Evolutionary conservation across 139 green algal species (phyloP).

Genomic region (Volvox africanus): DNA sequence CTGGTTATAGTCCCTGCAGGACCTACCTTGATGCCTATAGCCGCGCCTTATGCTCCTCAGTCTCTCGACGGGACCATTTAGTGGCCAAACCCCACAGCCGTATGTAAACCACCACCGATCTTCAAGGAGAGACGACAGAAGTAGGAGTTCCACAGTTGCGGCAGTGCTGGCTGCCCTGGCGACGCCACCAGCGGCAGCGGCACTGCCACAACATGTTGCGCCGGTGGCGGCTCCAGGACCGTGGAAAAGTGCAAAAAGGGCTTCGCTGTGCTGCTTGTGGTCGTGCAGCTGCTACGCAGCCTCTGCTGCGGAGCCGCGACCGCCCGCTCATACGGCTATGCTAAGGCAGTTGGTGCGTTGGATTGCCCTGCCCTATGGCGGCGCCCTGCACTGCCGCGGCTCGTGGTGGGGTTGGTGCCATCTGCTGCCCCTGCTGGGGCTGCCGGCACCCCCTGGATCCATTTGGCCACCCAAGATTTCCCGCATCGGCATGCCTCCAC

Average conservation of each 20-base stretch:
- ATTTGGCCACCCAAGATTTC: not conserved
- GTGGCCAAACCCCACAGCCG: slow-evolving; percentile 12
- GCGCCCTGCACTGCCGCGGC: not conserved
- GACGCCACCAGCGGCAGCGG: not conserved
- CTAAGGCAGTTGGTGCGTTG: not conserved
- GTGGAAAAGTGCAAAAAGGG: not conserved
- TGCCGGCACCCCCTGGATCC: too few relatives aligned
- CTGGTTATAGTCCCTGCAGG: not conserved
- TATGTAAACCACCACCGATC: not conserved
- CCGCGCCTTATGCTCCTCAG: not conserved
- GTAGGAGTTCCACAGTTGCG: not conserved
- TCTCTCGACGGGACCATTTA: not conserved
- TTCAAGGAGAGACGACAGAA: too few relatives aligned
- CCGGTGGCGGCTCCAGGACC: slow-evolving; percentile 6
- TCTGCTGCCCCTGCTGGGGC: too few relatives aligned
- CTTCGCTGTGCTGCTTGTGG: not conserved
- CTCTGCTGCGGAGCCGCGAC: slow-evolving; percentile 23
- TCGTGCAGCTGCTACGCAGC: slow-evolving; percentile 24
- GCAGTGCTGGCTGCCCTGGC: not conserved
- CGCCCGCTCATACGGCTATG: slow-evolving; percentile 25
- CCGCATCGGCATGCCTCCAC: not conserved
- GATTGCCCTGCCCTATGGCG: not conserved
- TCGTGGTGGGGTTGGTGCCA: not conserved
- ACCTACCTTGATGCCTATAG: not conserved
- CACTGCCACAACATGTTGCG: slow-evolving; percentile 22